Evolutionary conservation across 78 protist genomes (phyloP).

Genomic region (Dictyostelium firmibasis): DNA sequence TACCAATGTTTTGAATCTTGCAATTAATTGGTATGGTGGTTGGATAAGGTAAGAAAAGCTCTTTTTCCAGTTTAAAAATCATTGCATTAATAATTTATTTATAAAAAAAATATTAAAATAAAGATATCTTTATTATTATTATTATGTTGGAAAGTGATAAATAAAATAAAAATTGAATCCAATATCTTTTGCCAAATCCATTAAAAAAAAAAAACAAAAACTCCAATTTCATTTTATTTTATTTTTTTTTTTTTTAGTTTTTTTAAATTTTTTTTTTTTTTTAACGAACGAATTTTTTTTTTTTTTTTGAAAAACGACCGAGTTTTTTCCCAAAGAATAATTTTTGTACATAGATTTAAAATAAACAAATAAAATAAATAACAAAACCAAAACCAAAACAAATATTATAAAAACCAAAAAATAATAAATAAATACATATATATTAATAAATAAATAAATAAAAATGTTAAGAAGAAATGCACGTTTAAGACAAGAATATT

Average conservation of each 20-base stretch:
- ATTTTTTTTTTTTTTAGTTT: too few relatives aligned
- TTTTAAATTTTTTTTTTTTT: background rate
- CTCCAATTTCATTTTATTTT: too few relatives aligned
- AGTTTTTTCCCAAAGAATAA: too few relatives aligned
- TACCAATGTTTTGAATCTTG: constrained; percentile 28
- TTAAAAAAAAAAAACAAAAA: too few relatives aligned
- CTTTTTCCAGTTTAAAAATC: constrained; percentile 62
- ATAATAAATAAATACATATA: background rate
- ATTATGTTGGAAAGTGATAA: too few relatives aligned
- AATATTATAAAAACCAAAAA: background rate
- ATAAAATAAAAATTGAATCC: too few relatives aligned
- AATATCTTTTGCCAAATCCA: too few relatives aligned
- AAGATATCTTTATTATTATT: too few relatives aligned
- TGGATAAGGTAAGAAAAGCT: constrained; percentile 23
- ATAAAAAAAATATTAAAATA: too few relatives aligned
- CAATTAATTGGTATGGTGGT: background rate
- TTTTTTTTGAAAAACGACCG: background rate
- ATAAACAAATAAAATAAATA: background rate
- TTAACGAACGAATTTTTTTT: background rate
- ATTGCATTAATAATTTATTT: too few relatives aligned
- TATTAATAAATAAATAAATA: background rate
- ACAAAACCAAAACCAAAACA: background rate
- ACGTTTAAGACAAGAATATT: constrained; percentile 92
- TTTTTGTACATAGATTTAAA: background rate
- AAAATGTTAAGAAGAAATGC: constrained; percentile 78